Evolutionary conservation across 139 green algal species (phyloP).

Genomic region (Chlorella sp.): DNA sequence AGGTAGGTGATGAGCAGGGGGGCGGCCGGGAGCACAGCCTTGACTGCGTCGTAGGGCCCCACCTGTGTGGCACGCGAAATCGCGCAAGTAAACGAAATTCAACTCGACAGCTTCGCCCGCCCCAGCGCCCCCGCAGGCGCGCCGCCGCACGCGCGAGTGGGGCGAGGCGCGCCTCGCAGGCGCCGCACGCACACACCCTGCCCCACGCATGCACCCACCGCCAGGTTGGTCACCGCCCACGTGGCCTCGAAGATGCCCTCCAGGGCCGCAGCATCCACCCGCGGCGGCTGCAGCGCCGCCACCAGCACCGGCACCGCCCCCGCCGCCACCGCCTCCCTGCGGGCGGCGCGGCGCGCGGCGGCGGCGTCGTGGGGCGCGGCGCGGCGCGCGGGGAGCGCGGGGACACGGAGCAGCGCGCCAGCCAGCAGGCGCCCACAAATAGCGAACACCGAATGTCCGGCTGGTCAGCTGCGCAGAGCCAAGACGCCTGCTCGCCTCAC

Average conservation of each 20-base stretch:
- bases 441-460: too few species aligned
- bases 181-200: too few species aligned
- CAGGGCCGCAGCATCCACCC: conserved; percentile 8
- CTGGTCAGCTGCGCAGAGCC: neutral
- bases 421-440: neutral
- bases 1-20: conserved; percentile 50
- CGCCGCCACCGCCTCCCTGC: conserved; percentile 4
- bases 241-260: conserved; percentile 50
- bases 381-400: too few species aligned
- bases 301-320: conserved; percentile 35
- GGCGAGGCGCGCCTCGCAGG: too few species aligned
- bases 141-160: too few species aligned
- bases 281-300: conserved; percentile 32
- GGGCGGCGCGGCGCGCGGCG: neutral
- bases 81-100: too few species aligned
- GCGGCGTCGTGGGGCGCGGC: neutral
- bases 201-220: too few species aligned
- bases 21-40: conserved; percentile 42
- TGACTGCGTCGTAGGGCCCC: conserved; percentile 40
- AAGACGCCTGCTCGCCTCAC: neutral
- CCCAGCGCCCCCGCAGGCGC: too few species aligned
- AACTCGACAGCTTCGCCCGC: too few species aligned
- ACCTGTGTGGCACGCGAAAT: too few species aligned
- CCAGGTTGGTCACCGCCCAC: conserved; percentile 52
- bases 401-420: neutral